Percentiles rank a stretch among this genome's conserved stretches.
phyloP scores from a whole-genome alignment of 2,329 filamentous ascomycete genomes.

The Boeremia lycopersici region DNA sequence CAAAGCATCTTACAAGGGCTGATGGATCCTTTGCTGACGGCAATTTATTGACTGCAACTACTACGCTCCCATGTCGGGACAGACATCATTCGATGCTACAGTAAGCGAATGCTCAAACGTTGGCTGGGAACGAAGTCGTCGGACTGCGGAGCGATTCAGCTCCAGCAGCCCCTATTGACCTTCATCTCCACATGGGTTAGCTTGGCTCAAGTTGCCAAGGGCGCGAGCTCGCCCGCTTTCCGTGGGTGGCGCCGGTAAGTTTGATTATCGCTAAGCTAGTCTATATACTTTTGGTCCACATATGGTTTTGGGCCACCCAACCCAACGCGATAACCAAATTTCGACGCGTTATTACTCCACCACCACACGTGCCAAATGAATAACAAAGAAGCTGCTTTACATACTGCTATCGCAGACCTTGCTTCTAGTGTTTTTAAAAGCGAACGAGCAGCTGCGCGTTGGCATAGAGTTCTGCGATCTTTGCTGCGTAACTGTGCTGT shows the following conservation, averaged over 20 bases:
- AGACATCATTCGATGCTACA: conserved; percentile 6
- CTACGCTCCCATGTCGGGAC: neutral
- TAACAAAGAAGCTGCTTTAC: too few species aligned
- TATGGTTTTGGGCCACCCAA: too few species aligned
- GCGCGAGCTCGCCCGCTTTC: conserved; percentile 4
- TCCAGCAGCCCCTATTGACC: conserved; percentile 17
- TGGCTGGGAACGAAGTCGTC: neutral
- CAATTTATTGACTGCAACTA: conserved; percentile 8
- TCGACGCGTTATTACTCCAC: too few species aligned
- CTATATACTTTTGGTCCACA: too few species aligned
- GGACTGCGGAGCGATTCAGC: neutral
- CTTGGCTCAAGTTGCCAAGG: conserved; percentile 16
- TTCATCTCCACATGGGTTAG: conserved; percentile 17
- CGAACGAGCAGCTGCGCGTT: too few species aligned
- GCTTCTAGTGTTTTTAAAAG: too few species aligned
- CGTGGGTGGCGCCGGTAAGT: conserved; percentile 9
- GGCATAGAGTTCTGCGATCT: too few species aligned
- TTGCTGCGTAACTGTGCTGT: too few species aligned
- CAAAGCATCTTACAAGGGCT: neutral
- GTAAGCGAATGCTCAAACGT: conserved; percentile 14
- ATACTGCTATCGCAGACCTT: too few species aligned
- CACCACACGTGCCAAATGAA: too few species aligned
- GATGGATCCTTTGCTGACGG: neutral
- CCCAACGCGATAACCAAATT: too few species aligned
- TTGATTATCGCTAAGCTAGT: neutral